Percentiles rank a stretch among this genome's conserved stretches.
Conservation (phyloP, 306 rosid species). For the Begonia fuchsioides region DNA sequence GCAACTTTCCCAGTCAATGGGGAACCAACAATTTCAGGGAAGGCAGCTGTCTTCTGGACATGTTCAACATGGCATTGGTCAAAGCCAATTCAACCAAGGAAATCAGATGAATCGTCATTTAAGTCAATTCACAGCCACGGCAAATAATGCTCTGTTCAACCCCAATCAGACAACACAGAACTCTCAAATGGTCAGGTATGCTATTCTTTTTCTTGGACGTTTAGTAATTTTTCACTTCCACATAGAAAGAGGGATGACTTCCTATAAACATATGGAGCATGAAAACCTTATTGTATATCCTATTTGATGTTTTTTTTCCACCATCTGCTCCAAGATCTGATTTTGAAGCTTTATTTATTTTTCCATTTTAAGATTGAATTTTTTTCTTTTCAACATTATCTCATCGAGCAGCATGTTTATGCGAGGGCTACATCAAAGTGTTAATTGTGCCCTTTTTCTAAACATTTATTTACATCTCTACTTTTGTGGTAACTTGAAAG, state of each 20-base stretch:
- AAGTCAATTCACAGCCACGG: conserved; percentile 50
- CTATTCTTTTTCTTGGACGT: conserved; percentile 6
- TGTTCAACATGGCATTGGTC: conserved; percentile 76
- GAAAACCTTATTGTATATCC: too few species aligned
- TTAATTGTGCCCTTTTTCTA: too few species aligned
- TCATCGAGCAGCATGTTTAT: too few species aligned
- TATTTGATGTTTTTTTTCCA: conserved; percentile 2
- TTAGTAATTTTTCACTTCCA: not conserved
- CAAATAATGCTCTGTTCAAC: conserved; percentile 71
- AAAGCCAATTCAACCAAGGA: conserved; percentile 87
- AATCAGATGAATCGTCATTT: conserved; percentile 70
- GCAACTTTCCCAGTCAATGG: conserved; percentile 81
- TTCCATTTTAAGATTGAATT: too few species aligned
- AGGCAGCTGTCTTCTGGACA: conserved; percentile 82
- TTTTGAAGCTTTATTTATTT: too few species aligned
- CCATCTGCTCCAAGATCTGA: not conserved
- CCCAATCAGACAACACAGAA: conserved; percentile 80
- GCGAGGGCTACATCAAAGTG: too few species aligned
- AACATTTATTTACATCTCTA: too few species aligned
- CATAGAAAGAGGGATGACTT: conserved; percentile 1
- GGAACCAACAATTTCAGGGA: conserved; percentile 83
- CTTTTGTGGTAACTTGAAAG: too few species aligned
- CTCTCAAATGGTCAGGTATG: conserved; percentile 62
- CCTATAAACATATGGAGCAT: too few species aligned
- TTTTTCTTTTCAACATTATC: too few species aligned